Evolutionary conservation across 2,329 filamentous ascomycete species (phyloP), one percentile per base, ranked within the genome.

Genomic region (Pseudophaeomoniella oleicola): DNA sequence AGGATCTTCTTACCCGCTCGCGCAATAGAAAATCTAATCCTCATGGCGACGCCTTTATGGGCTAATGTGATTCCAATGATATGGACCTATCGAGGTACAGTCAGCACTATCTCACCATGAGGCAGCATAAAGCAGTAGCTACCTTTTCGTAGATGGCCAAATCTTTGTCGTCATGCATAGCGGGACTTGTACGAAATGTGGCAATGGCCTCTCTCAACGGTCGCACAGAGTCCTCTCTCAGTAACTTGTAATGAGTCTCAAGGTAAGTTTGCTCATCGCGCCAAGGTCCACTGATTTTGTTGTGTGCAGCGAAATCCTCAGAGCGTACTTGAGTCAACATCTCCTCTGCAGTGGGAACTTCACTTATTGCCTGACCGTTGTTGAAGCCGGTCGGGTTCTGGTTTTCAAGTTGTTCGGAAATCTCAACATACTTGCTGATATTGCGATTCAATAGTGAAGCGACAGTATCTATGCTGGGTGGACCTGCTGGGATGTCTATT

Each of bases 141-240:
- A 81, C 81, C 54, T 78, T 71, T 3, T 80, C 78, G 45, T 90
- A 90, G 11, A 88, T 66, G 4, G 69, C 72, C 0, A 73, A 67
- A 3, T 65, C 55, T 1, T 64, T 48, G 0, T 64, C 64, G 39
- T 92, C 85, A 10, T 54, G 54, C 56, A 75, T 73, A 0, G 50
- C 42, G 0, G 77, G 75, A 4, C 67, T 49, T 1, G 55, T 44
- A 16, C 64, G 67, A 37, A 81, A 69, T 10, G 65, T 56, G 0
- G 61, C 57, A 1, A 93, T 68, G 0, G 81, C 76, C 42, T 74
- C 67, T 4, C 85, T 71, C 0, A 94, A 63, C 1, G 77, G 69
- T 10, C 79, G 71, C 3, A 82, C 62, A 0, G 75, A 72, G 50
- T 94, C 85, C 49, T 85, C 81, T 2, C 86, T 70, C 5, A 85